Evolutionary conservation across 805 yeast species (phyloP).

Genomic region (Wickerhamomyces bisporus): DNA sequence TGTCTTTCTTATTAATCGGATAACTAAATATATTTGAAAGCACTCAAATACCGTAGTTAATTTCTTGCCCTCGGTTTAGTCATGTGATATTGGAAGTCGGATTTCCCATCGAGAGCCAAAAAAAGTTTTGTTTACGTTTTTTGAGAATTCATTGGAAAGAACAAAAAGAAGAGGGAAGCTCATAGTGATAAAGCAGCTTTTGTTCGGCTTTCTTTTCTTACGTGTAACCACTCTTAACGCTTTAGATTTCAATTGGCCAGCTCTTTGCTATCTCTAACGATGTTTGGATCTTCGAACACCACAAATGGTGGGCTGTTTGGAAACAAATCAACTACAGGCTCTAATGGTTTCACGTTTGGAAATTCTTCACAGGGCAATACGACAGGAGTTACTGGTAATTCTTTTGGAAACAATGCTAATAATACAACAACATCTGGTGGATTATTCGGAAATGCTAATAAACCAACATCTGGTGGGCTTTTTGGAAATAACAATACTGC

Average conservation of each 20-base stretch:
- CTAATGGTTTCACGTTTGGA: constrained; percentile 5
- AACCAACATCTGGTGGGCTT: constrained; percentile 17
- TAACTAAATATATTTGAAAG: too few species aligned
- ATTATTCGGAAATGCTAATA: constrained; percentile 13
- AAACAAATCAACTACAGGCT: background rate
- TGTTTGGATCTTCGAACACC: constrained; percentile 15
- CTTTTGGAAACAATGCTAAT: constrained; percentile 9
- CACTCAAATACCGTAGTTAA: too few species aligned
- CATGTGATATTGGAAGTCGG: too few species aligned
- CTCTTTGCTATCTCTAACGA: too few species aligned
- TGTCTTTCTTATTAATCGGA: too few species aligned
- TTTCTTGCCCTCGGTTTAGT: too few species aligned
- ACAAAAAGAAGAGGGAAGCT: constrained; percentile 1
- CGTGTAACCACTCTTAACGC: too few species aligned
- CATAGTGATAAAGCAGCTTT: background rate
- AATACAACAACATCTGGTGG: constrained; percentile 10
- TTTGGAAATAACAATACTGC: constrained; percentile 17
- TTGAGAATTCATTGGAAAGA: background rate
- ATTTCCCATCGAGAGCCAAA: background rate
- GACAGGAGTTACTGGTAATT: too few species aligned
- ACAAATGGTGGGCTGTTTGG: constrained; percentile 13
- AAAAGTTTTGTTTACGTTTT: constrained; percentile 6
- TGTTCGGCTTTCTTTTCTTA: too few species aligned
- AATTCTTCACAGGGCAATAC: too few species aligned
- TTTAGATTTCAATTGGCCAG: too few species aligned